Evolutionary conservation across 495 filamentous ascomycete species (phyloP).

Genomic region (Usnea hakonensis): DNA sequence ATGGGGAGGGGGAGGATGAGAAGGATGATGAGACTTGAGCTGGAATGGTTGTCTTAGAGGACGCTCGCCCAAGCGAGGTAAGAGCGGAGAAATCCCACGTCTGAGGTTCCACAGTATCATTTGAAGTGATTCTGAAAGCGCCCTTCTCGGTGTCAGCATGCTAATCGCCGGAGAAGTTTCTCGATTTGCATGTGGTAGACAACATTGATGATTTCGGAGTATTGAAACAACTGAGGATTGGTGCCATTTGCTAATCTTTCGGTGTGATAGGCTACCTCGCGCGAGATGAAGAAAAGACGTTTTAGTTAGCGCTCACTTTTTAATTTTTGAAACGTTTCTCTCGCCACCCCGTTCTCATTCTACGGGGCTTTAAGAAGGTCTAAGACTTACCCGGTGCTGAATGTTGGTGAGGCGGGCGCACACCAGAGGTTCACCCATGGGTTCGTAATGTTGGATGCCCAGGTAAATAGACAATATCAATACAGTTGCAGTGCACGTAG

Average conservation of each 20-base stretch:
- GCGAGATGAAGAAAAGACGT: no score
- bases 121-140: not conserved
- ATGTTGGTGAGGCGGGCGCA: not conserved
- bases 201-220: not conserved
- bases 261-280: no score
- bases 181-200: constrained; percentile 13
- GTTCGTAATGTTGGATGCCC: constrained; percentile 10
- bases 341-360: not conserved
- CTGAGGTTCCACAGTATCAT: not conserved
- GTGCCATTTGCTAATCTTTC: no score
- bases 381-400: not conserved
- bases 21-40: no score
- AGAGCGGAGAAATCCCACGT: constrained; percentile 1
- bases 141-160: not conserved
- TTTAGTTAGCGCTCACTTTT: no score
- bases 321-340: no score
- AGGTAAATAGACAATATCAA: constrained; percentile 20
- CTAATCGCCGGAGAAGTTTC: not conserved
- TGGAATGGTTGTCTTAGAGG: not conserved
- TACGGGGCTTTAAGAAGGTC: not conserved
- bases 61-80: not conserved
- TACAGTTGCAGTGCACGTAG: constrained; percentile 22
- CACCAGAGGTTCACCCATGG: constrained; percentile 16
- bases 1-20: no score
- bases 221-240: no score